Base-by-base conservation (phyloP, 495 filamentous ascomycete genomes). In the Trichoderma erinaceum region DNA sequence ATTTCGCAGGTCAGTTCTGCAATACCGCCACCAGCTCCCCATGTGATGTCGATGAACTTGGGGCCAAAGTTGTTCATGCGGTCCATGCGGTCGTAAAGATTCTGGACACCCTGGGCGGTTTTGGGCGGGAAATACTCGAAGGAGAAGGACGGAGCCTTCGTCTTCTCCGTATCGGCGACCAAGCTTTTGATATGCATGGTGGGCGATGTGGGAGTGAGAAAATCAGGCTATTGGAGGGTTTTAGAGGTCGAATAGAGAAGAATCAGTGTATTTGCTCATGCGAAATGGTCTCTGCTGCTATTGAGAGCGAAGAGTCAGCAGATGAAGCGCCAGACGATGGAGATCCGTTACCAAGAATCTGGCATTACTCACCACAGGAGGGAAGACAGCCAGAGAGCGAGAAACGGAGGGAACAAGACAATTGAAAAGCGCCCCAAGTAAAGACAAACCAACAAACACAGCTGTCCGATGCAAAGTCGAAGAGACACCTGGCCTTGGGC, bases 121-220 rank as follows among this genome's bases (percentile, higher is more conserved):
- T 99, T 99, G n/a, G 96, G 96, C 61, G 96, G 94, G 79, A 98
- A 99, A 84, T 97, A 99, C 80, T 99, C 96, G 78, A 99, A 99
- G 38, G 96, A 98, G 84, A 97, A 97, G 67, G 90, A 92, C 63
- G 93, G 89, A 71, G 87, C 85, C 75, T 86, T 86, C 69, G 89
- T 85, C 80, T 76, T 78, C 73, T 92, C 84, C 80, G 92, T 90
- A 73, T 94, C 91, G 70, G 89, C 85, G 70, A 99, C 83, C 85
- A 97, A 97, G 70, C 96, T 89, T 67, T 86, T 90, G 84, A 99
- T 93, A 83, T 98, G 96, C 84, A 86, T 86, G 35, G 72, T 81
- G 80, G 69, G 46, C 41, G 41, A 35, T 35, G 63, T 16, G 11
- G 4, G 6, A 27, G 63, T 16, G 21, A 56, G 50, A 23, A 18